Conservation (phyloP, 352 stramenopile genomes). For the Phytophthora sp. region DNA sequence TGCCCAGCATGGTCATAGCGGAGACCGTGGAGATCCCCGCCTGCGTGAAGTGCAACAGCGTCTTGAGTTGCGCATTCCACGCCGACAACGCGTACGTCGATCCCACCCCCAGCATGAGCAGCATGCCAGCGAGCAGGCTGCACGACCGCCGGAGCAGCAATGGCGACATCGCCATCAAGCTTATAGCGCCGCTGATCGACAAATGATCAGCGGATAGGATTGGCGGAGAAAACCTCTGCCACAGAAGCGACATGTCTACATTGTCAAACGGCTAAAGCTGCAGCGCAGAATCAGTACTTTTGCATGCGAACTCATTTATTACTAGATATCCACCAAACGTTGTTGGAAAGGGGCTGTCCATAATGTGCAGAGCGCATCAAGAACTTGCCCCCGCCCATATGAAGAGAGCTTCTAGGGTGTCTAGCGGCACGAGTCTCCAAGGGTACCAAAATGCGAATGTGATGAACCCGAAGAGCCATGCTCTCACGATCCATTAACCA, state of each 20-base stretch:
- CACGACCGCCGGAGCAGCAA: constrained; percentile 34
- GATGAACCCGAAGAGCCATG: too few species aligned
- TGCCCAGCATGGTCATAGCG: constrained; percentile 75
- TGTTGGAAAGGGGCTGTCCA: too few species aligned
- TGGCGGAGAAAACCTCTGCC: background rate
- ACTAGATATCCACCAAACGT: too few species aligned
- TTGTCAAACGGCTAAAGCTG: constrained; percentile 10
- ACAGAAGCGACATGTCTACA: constrained; percentile 18
- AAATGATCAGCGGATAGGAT: constrained; percentile 9
- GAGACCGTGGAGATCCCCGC: constrained; percentile 76
- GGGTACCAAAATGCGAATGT: too few species aligned
- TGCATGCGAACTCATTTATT: too few species aligned
- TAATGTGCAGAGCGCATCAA: too few species aligned
- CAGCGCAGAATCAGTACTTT: constrained; percentile 16
- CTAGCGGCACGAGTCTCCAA: too few species aligned
- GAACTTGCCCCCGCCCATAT: too few species aligned
- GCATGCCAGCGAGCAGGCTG: constrained; percentile 65
- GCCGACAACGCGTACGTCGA: constrained; percentile 82
- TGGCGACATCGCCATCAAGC: constrained; percentile 9
- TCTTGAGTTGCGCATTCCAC: constrained; percentile 88
- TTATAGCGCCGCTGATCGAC: background rate
- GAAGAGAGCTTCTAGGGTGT: too few species aligned
- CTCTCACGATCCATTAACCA: too few species aligned
- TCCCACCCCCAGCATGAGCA: constrained; percentile 76
- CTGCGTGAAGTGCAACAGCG: constrained; percentile 74